These are phyloP conservation scores for Lachancea sp. DNA, from an alignment of 805 yeast genomes.

Conservation along the genomic window DNA sequence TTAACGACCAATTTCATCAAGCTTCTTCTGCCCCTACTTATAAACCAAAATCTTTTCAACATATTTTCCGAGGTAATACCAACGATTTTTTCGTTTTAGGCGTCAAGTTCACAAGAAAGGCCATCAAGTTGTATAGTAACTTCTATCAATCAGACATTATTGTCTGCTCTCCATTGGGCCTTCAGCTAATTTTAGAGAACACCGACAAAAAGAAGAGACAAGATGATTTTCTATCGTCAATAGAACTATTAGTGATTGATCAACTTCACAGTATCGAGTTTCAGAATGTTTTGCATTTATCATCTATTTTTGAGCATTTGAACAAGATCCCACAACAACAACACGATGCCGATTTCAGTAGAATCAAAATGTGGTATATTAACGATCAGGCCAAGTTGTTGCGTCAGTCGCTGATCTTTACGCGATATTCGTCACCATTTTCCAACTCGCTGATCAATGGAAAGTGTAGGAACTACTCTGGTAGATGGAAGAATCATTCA, in stretches of 20 bases:
- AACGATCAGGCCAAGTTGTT: conserved; percentile 69
- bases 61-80: conserved; percentile 78
- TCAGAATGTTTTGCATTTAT: conserved; percentile 91
- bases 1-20: conserved; percentile 60
- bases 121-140: conserved; percentile 75
- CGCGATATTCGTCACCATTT: conserved; percentile 76
- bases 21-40: conserved; percentile 40
- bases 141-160: conserved; percentile 82
- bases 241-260: conserved; percentile 75
- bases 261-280: conserved; percentile 79
- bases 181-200: conserved; percentile 70
- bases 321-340: conserved; percentile 74
- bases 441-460: conserved; percentile 55
- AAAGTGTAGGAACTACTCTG: conserved; percentile 49
- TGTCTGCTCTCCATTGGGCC: conserved; percentile 86
- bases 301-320: conserved; percentile 57
- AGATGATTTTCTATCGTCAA: conserved; percentile 79
- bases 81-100: conserved; percentile 90
- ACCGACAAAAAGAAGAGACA: conserved; percentile 51
- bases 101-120: conserved; percentile 81
- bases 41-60: conserved; percentile 80
- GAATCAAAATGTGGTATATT: conserved; percentile 88
- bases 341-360: conserved; percentile 80
- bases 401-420: conserved; percentile 72
- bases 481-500: conserved; percentile 53